A percentile compares a stretch with the other conserved stretches of the same genome.
phyloP scores from a whole-genome alignment of 164 flowering plant species.

The Taxillus chinensis region DNA sequence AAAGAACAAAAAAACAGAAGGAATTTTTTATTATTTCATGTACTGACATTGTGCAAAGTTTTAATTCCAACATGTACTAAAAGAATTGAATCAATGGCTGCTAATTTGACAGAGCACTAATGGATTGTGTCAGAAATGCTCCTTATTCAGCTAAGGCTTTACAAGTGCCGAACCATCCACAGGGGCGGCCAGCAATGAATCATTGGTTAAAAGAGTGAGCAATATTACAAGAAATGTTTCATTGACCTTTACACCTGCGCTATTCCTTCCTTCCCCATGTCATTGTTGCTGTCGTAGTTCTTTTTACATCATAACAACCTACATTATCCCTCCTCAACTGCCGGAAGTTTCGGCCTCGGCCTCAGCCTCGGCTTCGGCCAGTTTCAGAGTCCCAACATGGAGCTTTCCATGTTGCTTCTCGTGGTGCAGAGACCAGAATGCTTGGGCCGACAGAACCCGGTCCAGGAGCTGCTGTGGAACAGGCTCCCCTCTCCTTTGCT shows the following conservation, averaged over 20 bases:
- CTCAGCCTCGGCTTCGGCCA: background rate
- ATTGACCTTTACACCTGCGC: background rate
- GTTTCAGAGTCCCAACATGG: slow-evolving; percentile 16
- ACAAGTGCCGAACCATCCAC: slow-evolving; percentile 6
- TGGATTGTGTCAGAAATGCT: background rate
- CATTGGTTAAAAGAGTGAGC: background rate
- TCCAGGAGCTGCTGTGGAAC: slow-evolving; percentile 91
- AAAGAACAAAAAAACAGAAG: too few relatives aligned
- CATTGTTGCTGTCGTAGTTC: background rate
- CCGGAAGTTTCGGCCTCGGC: too few relatives aligned
- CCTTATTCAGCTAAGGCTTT: slow-evolving; percentile 3
- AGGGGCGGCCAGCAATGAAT: slow-evolving; percentile 8
- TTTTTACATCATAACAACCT: background rate
- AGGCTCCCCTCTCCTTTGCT: slow-evolving; percentile 93
- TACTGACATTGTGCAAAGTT: background rate
- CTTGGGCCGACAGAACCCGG: slow-evolving; percentile 74
- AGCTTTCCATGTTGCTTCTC: slow-evolving; percentile 60
- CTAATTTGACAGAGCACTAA: background rate
- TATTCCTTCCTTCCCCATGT: background rate
- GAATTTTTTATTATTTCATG: background rate
- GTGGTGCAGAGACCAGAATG: slow-evolving; percentile 82
- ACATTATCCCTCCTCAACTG: background rate
- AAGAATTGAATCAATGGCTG: slow-evolving; percentile 1
- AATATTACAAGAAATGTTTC: slow-evolving; percentile 1
- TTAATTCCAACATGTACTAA: background rate